Conservation (phyloP, 1,284 basidiomycete species). For the Puccinia coronata region DNA sequence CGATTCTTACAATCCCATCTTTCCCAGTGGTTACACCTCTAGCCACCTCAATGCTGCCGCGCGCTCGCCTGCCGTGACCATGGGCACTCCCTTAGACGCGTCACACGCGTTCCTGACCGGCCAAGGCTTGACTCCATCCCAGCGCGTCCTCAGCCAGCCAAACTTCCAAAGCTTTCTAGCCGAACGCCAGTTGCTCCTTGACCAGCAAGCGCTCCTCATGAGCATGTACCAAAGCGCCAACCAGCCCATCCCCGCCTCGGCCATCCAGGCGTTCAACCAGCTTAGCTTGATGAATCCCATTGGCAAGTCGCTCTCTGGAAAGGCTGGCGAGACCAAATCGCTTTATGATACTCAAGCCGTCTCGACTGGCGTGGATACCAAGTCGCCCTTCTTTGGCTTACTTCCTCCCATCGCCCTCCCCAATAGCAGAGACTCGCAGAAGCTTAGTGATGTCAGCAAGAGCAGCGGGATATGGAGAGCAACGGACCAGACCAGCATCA, state of each 20-base stretch:
- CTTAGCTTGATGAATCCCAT: background rate
- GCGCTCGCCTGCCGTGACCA: background rate
- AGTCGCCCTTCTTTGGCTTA: slow-evolving; percentile 2
- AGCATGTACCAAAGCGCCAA: slow-evolving; percentile 36
- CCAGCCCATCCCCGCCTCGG: background rate
- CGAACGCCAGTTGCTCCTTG: slow-evolving; percentile 36
- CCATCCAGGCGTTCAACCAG: slow-evolving; percentile 26
- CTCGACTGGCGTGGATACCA: background rate
- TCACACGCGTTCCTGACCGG: background rate
- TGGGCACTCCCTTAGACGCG: slow-evolving; percentile 5
- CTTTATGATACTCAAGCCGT: background rate
- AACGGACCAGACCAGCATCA: too few relatives aligned
- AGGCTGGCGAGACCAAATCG: background rate
- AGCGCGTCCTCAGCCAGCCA: background rate
- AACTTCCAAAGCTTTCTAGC: slow-evolving; percentile 40
- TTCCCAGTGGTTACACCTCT: background rate
- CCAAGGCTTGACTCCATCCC: background rate
- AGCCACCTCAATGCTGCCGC: background rate
- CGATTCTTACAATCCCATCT: slow-evolving; percentile 9
- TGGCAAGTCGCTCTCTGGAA: background rate
- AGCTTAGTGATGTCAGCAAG: background rate
- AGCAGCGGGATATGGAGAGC: background rate
- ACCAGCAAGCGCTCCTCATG: slow-evolving; percentile 46
- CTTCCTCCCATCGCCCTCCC: slow-evolving; percentile 45
- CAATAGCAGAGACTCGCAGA: background rate